phyloP scores from a whole-genome alignment of 2,329 filamentous ascomycete genomes.

The Pseudogymnoascus sp. region DNA sequence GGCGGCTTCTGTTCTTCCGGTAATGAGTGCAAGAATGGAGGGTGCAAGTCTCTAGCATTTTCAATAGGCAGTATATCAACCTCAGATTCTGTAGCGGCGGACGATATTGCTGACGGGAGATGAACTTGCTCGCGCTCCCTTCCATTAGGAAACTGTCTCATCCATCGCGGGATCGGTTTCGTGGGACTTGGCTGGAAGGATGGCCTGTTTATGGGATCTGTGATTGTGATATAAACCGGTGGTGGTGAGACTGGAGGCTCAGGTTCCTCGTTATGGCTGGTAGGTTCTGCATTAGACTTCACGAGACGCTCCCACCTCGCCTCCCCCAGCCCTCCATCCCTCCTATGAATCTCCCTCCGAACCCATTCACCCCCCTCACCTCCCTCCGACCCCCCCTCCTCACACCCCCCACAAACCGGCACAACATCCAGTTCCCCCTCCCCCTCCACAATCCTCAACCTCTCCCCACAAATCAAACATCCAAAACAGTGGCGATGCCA shows the following conservation, averaged over 20 bases:
- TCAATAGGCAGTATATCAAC: neutral
- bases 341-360: constrained; percentile 15
- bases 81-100: neutral
- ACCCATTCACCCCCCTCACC: no score
- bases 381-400: constrained; percentile 31
- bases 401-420: constrained; percentile 42
- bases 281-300: constrained; percentile 27
- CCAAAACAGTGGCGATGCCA: constrained; percentile 50
- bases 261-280: neutral
- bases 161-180: constrained; percentile 41
- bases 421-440: constrained; percentile 35
- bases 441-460: constrained; percentile 8
- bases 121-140: neutral
- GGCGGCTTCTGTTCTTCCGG: neutral
- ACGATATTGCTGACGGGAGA: neutral
- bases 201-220: constrained; percentile 38
- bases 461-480: constrained; percentile 39
- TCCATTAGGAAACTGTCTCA: constrained; percentile 21
- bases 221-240: constrained; percentile 41
- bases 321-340: constrained; percentile 30
- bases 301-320: constrained; percentile 37
- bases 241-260: neutral
- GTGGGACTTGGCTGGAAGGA: constrained; percentile 40
- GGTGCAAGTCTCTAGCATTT: neutral
- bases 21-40: neutral